Base-by-base conservation (phyloP, 352 stramenopile genomes). In the Phytophthora capsici region DNA sequence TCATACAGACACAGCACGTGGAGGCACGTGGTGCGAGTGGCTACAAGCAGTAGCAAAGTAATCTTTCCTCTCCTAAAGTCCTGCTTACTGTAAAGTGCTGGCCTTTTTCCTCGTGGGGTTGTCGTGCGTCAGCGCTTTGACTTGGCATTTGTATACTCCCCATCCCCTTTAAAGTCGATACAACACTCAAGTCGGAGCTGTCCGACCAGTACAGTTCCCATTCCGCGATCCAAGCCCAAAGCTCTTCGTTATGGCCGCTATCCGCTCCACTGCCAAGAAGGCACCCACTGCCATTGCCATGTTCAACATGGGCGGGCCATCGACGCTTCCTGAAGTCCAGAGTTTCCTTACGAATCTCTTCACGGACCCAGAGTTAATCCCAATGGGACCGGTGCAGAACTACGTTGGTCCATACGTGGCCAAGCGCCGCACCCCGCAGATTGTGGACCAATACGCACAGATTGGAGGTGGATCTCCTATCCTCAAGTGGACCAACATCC, bases 281-380 rank as follows among this genome's bases (percentile, higher is more conserved):
- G 71, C 74, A 25, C 71, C 77, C 52, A 94, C 86, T n/a, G 84
- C 82, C 32, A 78, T 94, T 53, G 84, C 84, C 55, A 95, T 99
- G 68, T 85, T 99, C 50, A 99, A 99, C 84, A 96, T 99, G 75
- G 98, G 98, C 61, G 98, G 98, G 1, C 98, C 98, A 8, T 97
- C 97, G 58, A 98, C 88, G 14, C 74, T 94, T 8, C 75, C 95
- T 36, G 96, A 99, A 67, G 97, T 99, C 36, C 90, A 98, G 86
- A 82, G 80, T 77, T 99, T 99, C 78, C 84, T 99, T 43, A 99
- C 97, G 60, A 99, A 99, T 78, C 86, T 99, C 36, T 99, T 99
- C 83, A 93, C 89, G 36, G 97, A 99, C 81, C 93, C 95, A 5
- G 98, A 99, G 72, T 99, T 99, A 71, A 99, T 99, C 74, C 95